Base-by-base conservation (phyloP, 2,329 filamentous ascomycete species). In the Trichoderma hamatum region DNA sequence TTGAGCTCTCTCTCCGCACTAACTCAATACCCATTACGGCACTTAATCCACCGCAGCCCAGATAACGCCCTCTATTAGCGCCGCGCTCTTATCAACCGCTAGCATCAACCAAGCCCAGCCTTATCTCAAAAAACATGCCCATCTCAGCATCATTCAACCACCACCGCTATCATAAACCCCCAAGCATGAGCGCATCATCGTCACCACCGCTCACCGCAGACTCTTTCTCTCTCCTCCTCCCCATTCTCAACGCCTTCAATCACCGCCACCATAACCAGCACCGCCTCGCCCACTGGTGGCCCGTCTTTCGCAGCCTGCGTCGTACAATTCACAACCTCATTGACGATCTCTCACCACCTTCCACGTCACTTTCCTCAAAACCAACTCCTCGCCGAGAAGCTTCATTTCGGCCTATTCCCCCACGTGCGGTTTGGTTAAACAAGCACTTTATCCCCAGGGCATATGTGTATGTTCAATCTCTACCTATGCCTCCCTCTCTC, bases 251-350 rank as follows among this genome's bases (percentile, higher is more conserved):
- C 75, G 86, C 92, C 72, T 87, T 96, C 74, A 88, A 90, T 79
- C 89, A 93, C 77, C 92, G 94, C 75, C 96, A 97, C 83, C 90
- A 90, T 76, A 98, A 97, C 82, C 95, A 98, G 81, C 95, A 98
- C 79, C 89, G 89, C 67, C 84, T 86, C 71, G 87, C 90, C 34
- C 88, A 89, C 76, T 99, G 95, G 95, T 98, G 92, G 88, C 77
- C 81, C 19, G 87, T 89, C 74, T 88, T 97, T 71, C 86, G 86
- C 65, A 85, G 90, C 72, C 85, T 97, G 72, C 89, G 92, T 43
- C 90, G 92, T 58, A 85, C 89, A 68, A 78, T 91, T 10, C 80
- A 81, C 10, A 84, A 85, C 67, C 81, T 97, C 1, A 70, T 73
- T 19, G 78, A 78, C 28, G 76, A 72, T 16, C 59, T 70, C 14